These are phyloP conservation scores for Brettanomyces sp. DNA, from an alignment of 805 yeast species.

Conservation along the genomic window DNA sequence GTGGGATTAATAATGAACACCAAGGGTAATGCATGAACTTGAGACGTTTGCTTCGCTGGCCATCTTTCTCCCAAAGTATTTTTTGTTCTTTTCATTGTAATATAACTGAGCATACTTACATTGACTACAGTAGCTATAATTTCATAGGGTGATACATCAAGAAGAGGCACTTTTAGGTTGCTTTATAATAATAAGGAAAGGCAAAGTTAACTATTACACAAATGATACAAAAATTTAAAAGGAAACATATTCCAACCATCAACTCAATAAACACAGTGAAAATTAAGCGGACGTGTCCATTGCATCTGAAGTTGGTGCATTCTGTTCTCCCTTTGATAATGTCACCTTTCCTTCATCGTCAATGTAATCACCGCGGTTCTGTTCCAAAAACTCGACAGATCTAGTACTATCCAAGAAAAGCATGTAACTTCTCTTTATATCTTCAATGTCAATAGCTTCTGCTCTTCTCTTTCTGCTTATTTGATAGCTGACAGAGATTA, in stretches of 20 bases:
- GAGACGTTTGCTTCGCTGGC: neutral
- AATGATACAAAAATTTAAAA: neutral
- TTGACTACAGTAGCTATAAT: neutral
- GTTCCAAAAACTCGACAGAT: constrained; percentile 61
- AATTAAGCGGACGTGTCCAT: constrained; percentile 1
- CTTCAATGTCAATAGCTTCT: constrained; percentile 53
- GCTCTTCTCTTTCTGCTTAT: constrained; percentile 68
- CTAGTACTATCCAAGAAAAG: constrained; percentile 83
- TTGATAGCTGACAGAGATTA: constrained; percentile 84
- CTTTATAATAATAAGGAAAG: neutral
- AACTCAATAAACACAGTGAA: neutral
- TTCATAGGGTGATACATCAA: neutral
- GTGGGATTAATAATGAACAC: constrained; percentile 89
- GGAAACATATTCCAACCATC: neutral
- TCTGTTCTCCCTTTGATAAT: constrained; percentile 29
- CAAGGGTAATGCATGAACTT: constrained; percentile 55
- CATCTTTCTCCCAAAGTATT: neutral
- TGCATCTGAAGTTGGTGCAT: constrained; percentile 26
- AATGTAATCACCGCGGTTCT: constrained; percentile 44
- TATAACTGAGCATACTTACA: neutral
- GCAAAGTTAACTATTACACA: neutral
- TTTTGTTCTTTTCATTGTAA: neutral
- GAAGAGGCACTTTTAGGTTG: no score
- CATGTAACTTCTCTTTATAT: constrained; percentile 74
- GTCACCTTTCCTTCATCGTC: constrained; percentile 71